Base-by-base conservation (phyloP, 805 yeast genomes). In the Lachancea kluyveri region DNA sequence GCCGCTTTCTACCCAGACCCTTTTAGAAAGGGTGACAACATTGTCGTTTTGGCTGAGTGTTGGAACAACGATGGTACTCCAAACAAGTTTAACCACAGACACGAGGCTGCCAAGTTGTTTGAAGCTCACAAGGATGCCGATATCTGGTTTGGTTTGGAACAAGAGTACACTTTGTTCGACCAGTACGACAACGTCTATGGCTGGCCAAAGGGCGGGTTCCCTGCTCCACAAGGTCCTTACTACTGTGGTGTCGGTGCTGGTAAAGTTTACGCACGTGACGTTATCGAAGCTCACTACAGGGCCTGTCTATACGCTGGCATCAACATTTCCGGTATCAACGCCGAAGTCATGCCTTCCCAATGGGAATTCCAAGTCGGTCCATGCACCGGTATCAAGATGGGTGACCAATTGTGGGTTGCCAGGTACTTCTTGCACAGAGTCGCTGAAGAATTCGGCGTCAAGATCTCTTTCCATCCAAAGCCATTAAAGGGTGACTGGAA, bases 331-430 rank as follows among this genome's bases (percentile, higher is more conserved):
- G 98, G 98, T 72, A 88, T 92, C 64, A 90, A 92, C 65, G 98
- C 97, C 52, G 98, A 90, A 74, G 98, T 90, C 45, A 92, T 90
- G 97, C 98, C 98, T 40, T 87, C 96, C 40, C 98, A 90, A 74
- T 90, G 98, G 98, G 98, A 90, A 72, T 90, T 84, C 84, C 98
- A 90, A 74, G 97, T 90, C 49, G 98, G 98, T 55, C 97, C 98
- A 46, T 86, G 96, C 66, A 75, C 67, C 46, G 98, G 98, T 58
- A 90, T 92, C 61, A 64, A 67, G 50, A 90, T 90, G 97, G 97
- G 96, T 62, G 98, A 90, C 65, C 81, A 90, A 65, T 76, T 92
- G 61, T 90, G 97, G 90, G 74, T 88, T 59, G 92, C 96, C 40
- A 80, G 98, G 67, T 92, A 85, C 65, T 70, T 92, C 53, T 71